phyloP scores from a whole-genome alignment of 129 eudicot genomes.

The Helianthus tuberosus region DNA sequence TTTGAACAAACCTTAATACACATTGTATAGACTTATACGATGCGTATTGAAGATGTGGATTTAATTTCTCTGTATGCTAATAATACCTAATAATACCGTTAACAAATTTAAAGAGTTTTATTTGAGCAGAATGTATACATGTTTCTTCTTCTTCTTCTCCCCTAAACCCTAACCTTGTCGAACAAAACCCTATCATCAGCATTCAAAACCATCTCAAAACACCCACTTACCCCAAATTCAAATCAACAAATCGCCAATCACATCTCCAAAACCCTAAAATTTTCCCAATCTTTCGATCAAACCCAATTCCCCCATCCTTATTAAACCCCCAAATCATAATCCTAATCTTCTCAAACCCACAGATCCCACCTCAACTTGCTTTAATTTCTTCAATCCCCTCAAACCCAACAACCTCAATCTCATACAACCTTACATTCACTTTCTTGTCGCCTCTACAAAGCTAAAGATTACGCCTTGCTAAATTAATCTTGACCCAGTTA shows the following conservation, averaged over 20 bases:
- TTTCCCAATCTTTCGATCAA: constrained; percentile 39
- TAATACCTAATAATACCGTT: no score
- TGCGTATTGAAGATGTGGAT: no score
- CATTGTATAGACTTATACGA: no score
- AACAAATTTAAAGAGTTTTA: no score
- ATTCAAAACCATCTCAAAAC: constrained; percentile 39
- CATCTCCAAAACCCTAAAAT: constrained; percentile 54
- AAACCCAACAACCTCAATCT: constrained; percentile 45
- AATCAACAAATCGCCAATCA: constrained; percentile 51
- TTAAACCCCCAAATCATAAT: constrained; percentile 52
- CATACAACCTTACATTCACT: constrained; percentile 46
- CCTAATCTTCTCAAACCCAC: constrained; percentile 68
- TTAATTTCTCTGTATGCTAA: no score
- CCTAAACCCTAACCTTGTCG: constrained; percentile 37
- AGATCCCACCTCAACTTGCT: constrained; percentile 56
- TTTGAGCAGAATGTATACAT: no score
- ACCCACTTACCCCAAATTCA: constrained; percentile 30
- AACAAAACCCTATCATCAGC: constrained; percentile 33
- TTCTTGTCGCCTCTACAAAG: constrained; percentile 53
- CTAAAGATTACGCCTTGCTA: constrained; percentile 55
- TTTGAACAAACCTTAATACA: no score
- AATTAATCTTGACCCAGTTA: constrained; percentile 46
- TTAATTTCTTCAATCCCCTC: constrained; percentile 48
- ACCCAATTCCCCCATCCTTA: constrained; percentile 35
- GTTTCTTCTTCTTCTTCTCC: no score